phyloP scores from a whole-genome alignment of 163 green algal species.

The Scenedesmus sp. region DNA sequence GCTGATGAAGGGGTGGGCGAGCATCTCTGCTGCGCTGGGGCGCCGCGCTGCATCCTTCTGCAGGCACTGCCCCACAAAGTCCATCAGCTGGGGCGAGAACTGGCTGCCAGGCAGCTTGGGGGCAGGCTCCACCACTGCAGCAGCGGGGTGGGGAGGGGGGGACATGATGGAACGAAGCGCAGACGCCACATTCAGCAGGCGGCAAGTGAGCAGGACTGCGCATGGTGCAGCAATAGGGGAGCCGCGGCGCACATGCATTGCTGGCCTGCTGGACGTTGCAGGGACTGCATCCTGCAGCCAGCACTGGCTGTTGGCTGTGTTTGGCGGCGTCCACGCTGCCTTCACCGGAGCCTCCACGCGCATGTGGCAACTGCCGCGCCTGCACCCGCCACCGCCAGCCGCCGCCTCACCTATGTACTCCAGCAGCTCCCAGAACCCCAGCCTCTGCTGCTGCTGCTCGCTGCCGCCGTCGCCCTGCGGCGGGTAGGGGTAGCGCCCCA shows the following conservation, averaged over 20 bases:
- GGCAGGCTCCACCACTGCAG: conserved; percentile 84
- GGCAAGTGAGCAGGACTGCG: neutral
- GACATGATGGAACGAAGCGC: neutral
- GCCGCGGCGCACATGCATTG: no score
- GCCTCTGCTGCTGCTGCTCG: conserved; percentile 30
- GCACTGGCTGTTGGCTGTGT: no score
- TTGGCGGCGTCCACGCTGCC: no score
- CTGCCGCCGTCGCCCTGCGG: conserved; percentile 36
- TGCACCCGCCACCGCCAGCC: neutral
- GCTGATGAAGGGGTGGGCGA: conserved; percentile 54
- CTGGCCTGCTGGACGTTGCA: no score
- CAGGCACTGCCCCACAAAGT: conserved; percentile 55
- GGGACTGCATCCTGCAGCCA: no score
- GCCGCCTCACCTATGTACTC: conserved; percentile 66
- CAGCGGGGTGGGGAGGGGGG: neutral
- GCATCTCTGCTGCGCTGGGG: conserved; percentile 30
- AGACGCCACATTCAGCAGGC: no score
- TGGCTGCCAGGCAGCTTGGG: conserved; percentile 55
- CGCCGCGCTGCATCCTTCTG: conserved; percentile 53
- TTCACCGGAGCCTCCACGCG: no score
- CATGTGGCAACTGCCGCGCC: neutral
- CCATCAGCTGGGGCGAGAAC: conserved; percentile 29
- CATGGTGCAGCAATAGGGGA: neutral
- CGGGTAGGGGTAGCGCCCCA: conserved; percentile 66
- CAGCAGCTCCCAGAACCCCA: conserved; percentile 72